Evolutionary conservation across 768 basidiomycete genomes (phyloP).

Genomic region (Mycena haematopus): DNA sequence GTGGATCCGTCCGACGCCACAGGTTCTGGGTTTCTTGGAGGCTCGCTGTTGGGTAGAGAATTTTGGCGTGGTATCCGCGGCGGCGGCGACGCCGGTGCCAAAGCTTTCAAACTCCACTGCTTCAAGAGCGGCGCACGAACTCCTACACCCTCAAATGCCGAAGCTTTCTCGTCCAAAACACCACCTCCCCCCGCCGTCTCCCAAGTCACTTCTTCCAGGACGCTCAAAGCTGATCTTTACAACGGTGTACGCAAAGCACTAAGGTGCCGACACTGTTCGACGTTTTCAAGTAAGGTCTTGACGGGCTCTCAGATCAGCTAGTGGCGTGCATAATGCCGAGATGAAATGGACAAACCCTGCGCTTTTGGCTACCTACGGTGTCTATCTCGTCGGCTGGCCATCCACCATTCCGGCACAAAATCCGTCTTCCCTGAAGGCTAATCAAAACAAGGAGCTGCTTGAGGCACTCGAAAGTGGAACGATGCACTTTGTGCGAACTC

Average conservation of each 20-base stretch:
- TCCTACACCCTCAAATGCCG: slow-evolving; percentile 19
- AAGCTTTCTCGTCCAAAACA: slow-evolving; percentile 13
- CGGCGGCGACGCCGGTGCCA: slow-evolving; percentile 64
- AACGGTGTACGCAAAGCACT: slow-evolving; percentile 58
- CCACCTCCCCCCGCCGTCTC: slow-evolving; percentile 6
- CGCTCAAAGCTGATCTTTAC: slow-evolving; percentile 63
- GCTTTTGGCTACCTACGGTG: slow-evolving; percentile 60
- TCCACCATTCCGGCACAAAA: slow-evolving; percentile 61
- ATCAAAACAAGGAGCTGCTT: slow-evolving; percentile 60
- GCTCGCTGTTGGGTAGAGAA: slow-evolving; percentile 63
- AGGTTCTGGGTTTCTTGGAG: slow-evolving; percentile 68
- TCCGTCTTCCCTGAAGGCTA: slow-evolving; percentile 61
- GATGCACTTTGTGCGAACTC: slow-evolving; percentile 52
- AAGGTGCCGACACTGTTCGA: slow-evolving; percentile 45
- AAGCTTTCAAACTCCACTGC: slow-evolving; percentile 58
- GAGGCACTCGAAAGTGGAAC: slow-evolving; percentile 55
- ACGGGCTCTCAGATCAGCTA: slow-evolving; percentile 44
- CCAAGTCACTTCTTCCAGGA: slow-evolving; percentile 35
- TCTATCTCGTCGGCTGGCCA: slow-evolving; percentile 72
- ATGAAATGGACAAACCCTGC: slow-evolving; percentile 81
- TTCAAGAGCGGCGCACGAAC: slow-evolving; percentile 35
- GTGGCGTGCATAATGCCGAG: slow-evolving; percentile 68
- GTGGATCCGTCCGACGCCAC: slow-evolving; percentile 56
- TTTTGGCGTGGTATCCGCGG: slow-evolving; percentile 69
- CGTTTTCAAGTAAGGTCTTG: slow-evolving; percentile 16